Evolutionary conservation across 2,329 filamentous ascomycete species (phyloP), one percentile per base, ranked within the genome.

Genomic region (Epichloe glyceriae): DNA sequence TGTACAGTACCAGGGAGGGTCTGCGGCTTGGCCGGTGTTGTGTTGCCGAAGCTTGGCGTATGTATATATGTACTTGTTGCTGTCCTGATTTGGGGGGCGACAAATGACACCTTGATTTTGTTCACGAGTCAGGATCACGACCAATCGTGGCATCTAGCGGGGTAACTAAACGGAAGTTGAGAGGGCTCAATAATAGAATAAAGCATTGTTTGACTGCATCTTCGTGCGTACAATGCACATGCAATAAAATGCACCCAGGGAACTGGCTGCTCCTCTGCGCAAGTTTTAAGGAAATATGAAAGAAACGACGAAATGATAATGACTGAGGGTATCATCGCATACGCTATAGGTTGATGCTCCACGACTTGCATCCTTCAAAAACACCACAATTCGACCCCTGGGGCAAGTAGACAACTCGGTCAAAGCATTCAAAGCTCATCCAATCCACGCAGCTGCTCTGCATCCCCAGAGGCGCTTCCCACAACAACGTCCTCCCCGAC

Each of bases 391-490:
- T 10, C 30, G 30, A 11, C 30, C 30, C 30, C 30, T 11, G 8
- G 30, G 30, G 30, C 30, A 11, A 30, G 30, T 30, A 17, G 19
- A 19, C n/a, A 19, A 44, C 12, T 7, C 33, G 5, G 20, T 30
- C 7, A 15, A 41, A 40, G 7, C 38, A n/a, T 33, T 67, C 60
- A 76, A 48, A 76, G 58, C 62, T 76, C 73, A 51, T 75, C 72
- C 60, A 76, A 72, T 17, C 62, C 64, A 50, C 67, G 66, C 41
- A 74, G 58, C 52, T 63, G 60, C 51, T 72, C 71, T 15, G 64
- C 65, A 37, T 61, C 60, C 33, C 57, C 22, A 39, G 50, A 10
- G 55, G 56, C 52, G 58, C 60, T 55, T 64, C 62, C 55, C 59
- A 56, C n/a, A 55, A 54, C 26, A 62, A 47, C 44, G 56, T 56